Percentiles rank a stretch among this genome's conserved stretches.
phyloP scores from a whole-genome alignment of 768 basidiomycete genomes.

The Rhodotorula babjevae region DNA sequence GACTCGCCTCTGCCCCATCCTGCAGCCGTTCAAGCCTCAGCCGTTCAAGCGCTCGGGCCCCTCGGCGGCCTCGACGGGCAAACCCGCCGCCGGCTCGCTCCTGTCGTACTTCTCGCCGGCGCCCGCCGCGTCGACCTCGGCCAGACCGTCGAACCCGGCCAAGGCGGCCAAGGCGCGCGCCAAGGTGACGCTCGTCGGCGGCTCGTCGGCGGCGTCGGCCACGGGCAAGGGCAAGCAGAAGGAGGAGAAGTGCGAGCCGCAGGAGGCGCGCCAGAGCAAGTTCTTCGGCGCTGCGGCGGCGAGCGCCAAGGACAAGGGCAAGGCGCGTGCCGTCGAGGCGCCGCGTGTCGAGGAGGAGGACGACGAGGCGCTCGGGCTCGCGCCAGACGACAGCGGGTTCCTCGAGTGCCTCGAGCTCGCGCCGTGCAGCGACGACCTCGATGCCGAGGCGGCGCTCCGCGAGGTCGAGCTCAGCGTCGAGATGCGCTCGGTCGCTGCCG shows the following conservation, averaged over 20 bases:
- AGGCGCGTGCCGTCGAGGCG: neutral
- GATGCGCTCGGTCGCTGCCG: neutral
- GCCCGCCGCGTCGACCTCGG: neutral
- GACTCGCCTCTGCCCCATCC: too few relatives aligned
- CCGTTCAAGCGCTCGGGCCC: slow-evolving; percentile 1
- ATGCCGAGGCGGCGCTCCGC: slow-evolving; percentile 13
- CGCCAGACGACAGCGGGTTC: neutral
- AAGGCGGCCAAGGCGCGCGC: neutral
- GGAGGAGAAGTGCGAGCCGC: neutral
- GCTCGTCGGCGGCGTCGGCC: neutral
- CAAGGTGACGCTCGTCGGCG: neutral
- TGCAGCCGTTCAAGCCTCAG: neutral
- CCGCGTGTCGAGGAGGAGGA: neutral
- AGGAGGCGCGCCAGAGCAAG: slow-evolving; percentile 25
- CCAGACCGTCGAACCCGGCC: neutral
- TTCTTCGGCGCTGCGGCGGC: slow-evolving; percentile 16
- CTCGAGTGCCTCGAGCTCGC: neutral
- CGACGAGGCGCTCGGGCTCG: neutral
- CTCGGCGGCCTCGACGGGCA: slow-evolving; percentile 2
- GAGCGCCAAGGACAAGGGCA: neutral
- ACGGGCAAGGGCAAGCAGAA: neutral
- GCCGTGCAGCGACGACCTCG: slow-evolving; percentile 1
- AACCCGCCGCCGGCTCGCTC: slow-evolving; percentile 13
- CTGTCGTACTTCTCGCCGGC: slow-evolving; percentile 26
- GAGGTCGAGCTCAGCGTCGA: slow-evolving; percentile 25